phyloP scores from a whole-genome alignment of 257 asterid species.

The Cruciata laevipes region DNA sequence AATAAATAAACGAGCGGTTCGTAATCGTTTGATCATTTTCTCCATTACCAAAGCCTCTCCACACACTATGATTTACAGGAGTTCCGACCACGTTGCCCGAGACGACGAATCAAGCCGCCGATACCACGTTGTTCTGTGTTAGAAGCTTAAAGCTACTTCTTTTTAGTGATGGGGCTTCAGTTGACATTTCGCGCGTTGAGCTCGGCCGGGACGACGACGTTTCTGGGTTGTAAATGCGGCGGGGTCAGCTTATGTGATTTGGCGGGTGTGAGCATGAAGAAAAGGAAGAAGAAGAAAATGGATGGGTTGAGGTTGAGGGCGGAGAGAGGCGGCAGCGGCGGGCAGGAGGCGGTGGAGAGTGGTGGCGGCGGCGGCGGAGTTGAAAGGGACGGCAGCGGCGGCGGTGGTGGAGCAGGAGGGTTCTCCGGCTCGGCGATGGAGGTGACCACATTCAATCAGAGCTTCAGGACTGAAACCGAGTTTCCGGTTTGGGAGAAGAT shows the following conservation, averaged over 20 bases:
- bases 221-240: constrained; percentile 26
- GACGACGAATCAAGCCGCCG: not conserved
- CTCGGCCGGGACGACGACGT: constrained; percentile 30
- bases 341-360: constrained; percentile 32
- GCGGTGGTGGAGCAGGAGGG: constrained; percentile 27
- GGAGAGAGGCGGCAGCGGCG: constrained; percentile 23
- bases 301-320: constrained; percentile 7
- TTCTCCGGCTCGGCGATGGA: constrained; percentile 64
- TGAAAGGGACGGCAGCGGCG: constrained; percentile 29
- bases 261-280: constrained; percentile 20
- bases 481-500: constrained; percentile 93
- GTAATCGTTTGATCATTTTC: not conserved
- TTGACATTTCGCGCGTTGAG: constrained; percentile 42
- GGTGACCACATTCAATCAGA: constrained; percentile 76
- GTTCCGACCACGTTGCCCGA: constrained; percentile 9
- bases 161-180: constrained; percentile 43
- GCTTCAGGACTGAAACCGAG: constrained; percentile 48
- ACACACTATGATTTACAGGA: not conserved
- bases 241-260: constrained; percentile 19
- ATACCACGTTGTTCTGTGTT: not conserved
- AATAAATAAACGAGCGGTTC: not conserved
- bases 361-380: constrained; percentile 21
- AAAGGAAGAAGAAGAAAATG: constrained; percentile 22
- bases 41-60: constrained; percentile 4
- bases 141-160: not conserved